Percentiles rank a stretch among this genome's conserved stretches.
Evolutionary conservation across 2,329 filamentous ascomycete genomes (phyloP).

Genomic region (Colletotrichum lentis): DNA sequence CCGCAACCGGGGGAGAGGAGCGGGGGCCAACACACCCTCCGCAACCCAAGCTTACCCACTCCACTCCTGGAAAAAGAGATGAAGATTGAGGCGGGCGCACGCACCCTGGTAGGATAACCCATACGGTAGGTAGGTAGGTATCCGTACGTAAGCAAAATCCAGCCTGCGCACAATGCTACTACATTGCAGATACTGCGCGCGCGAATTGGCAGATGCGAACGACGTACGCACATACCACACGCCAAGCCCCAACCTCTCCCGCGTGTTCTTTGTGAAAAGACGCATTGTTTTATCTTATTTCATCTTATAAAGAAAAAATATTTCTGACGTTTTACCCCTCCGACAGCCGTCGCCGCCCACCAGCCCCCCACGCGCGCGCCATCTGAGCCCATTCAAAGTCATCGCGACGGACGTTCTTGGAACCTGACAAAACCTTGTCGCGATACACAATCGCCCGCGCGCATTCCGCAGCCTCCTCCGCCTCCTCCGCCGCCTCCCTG

Average conservation of each 20-base stretch:
- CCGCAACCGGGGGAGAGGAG: neutral
- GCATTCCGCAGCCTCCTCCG: neutral
- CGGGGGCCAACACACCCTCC: neutral
- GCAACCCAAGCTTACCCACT: neutral
- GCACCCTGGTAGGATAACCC: neutral
- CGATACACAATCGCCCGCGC: constrained; percentile 3
- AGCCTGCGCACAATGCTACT: neutral
- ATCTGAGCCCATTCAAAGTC: neutral
- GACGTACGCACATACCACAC: constrained; percentile 12
- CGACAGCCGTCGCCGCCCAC: neutral
- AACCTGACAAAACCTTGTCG: neutral
- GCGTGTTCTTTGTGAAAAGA: constrained; percentile 9
- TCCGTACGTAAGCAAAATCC: constrained; percentile 17
- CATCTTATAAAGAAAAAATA: too few species aligned
- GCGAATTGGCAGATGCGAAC: constrained; percentile 1
- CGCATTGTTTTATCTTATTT: neutral
- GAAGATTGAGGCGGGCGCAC: constrained; percentile 1
- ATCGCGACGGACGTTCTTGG: neutral
- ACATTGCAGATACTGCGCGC: too few species aligned
- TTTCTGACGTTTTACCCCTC: constrained; percentile 3
- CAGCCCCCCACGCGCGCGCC: constrained; percentile 11
- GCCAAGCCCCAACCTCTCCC: constrained; percentile 20
- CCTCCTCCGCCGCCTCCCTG: neutral
- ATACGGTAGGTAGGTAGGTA: neutral
- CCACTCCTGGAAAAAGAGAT: neutral